These are phyloP conservation scores for Cercophora samala DNA, from an alignment of 495 filamentous ascomycete species.

Conservation along the genomic window DNA sequence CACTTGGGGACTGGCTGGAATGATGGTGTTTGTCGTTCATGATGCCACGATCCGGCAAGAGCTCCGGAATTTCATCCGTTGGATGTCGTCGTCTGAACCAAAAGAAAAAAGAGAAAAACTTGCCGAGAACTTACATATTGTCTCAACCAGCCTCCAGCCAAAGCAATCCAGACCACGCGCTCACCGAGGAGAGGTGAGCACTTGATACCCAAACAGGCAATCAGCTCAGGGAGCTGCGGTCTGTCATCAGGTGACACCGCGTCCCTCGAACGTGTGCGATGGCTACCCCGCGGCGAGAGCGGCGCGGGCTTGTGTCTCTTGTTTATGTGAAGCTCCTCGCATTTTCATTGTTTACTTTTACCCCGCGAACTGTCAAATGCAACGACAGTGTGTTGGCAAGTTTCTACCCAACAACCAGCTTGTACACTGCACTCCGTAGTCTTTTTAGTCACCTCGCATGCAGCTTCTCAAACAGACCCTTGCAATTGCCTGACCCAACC, in stretches of 20 bases:
- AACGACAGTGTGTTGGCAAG: background rate
- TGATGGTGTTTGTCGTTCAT: background rate
- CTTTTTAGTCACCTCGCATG: constrained; percentile 8
- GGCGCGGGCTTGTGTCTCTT: constrained; percentile 10
- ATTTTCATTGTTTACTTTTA: constrained; percentile 24
- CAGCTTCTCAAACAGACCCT: constrained; percentile 25
- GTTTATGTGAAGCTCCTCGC: constrained; percentile 20
- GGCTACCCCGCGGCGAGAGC: constrained; percentile 20
- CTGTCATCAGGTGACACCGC: constrained; percentile 24
- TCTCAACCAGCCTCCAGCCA: background rate
- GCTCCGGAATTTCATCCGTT: background rate
- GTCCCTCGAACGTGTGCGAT: background rate
- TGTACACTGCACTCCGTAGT: background rate
- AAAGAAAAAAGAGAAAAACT: background rate
- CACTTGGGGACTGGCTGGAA: background rate
- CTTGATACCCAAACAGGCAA: background rate
- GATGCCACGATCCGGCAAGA: background rate
- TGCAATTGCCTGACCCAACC: constrained; percentile 13
- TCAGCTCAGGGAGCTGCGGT: background rate
- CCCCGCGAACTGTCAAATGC: constrained; percentile 20
- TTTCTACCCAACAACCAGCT: background rate
- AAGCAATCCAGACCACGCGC: no score
- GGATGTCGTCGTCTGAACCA: background rate
- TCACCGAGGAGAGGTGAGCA: constrained; percentile 1
- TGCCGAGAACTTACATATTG: background rate